Base-by-base conservation (phyloP, 2,329 filamentous ascomycete species). In the Ophiostoma sp. region DNA sequence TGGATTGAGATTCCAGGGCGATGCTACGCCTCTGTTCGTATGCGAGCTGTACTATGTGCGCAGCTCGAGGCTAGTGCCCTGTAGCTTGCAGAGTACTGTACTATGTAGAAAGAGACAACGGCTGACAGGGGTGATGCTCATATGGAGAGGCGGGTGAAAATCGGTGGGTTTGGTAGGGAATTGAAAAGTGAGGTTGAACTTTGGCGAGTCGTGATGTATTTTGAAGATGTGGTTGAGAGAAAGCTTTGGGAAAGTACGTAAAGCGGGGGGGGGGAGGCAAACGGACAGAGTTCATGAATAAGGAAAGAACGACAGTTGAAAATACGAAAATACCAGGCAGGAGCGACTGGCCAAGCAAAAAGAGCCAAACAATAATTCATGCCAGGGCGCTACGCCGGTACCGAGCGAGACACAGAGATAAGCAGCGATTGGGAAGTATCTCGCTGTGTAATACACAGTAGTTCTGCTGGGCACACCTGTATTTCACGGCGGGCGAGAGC, bases 1-100 rank as follows among this genome's bases (percentile, higher is more conserved):
- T 69, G 67, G 67, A 68, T 44, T 57, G 41, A 35, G 62, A 65
- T 64, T 68, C 23, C 23, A 41, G 31, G n/a, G 13, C 62, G 62
- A 65, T 65, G 62, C 62, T 39, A 65, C 62, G 36, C n/a, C 33
- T 36, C 20, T 65, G 20, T 17, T 36, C 62, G 7, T 36, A 39
- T 65, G 35, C 60, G 31, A 6, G 57, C 11, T 7, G n/a, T 33
- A 27, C 20, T 54, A 27, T 54, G 20, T 54, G 3, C 2, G 15
- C 27, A 33, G 23, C 27, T 17, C 7, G 10, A 20, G 15, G 15
- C n/a, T 35, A 33, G 23, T 48, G 44, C 44, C 8, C 36, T 48
- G 44, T 20, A 48, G 20, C 44, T 48, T 48, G 20, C 44, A 48
- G 6, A 48, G 44, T 44, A 44, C 13, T 44, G 54, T 11, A 17